These are phyloP conservation scores for Saprolegnia parasitica DNA, from an alignment of 352 stramenopile genomes.

Conservation along the genomic window DNA sequence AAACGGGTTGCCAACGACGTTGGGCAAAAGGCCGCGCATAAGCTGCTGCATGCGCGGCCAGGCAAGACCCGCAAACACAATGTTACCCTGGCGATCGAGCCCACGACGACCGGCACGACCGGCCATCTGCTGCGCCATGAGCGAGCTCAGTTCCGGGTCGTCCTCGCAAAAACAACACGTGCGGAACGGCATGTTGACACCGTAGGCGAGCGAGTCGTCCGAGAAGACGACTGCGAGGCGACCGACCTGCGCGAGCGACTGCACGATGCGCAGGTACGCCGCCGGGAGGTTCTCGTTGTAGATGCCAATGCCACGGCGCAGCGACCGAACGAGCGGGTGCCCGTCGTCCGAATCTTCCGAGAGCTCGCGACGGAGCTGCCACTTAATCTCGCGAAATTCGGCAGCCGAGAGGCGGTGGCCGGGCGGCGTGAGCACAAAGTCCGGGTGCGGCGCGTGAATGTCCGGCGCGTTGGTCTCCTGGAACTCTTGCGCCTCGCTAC, in stretches of 20 bases:
- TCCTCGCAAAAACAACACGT: slow-evolving; percentile 98
- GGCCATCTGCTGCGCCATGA: slow-evolving; percentile 99
- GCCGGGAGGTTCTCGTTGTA: slow-evolving; percentile 98
- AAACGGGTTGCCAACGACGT: slow-evolving; percentile 89
- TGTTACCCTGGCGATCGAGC: slow-evolving; percentile 96
- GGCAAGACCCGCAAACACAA: slow-evolving; percentile 94
- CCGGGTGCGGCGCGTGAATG: slow-evolving; percentile 96
- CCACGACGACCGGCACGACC: slow-evolving; percentile 96
- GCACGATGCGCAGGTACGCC: slow-evolving; percentile 94
- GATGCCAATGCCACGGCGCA: slow-evolving; percentile 96
- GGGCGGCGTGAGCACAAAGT: slow-evolving; percentile 94
- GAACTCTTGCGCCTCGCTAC: slow-evolving; percentile 64
- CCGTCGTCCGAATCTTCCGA: slow-evolving; percentile 79
- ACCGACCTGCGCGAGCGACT: slow-evolving; percentile 95
- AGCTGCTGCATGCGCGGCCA: slow-evolving; percentile 95
- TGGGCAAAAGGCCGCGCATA: slow-evolving; percentile 93
- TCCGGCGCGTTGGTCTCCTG: slow-evolving; percentile 83
- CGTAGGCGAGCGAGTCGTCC: slow-evolving; percentile 96
- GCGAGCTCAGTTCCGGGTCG: slow-evolving; percentile 92
- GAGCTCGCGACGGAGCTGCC: slow-evolving; percentile 74
- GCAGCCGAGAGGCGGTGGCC: slow-evolving; percentile 92
- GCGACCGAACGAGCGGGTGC: slow-evolving; percentile 74
- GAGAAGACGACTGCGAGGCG: slow-evolving; percentile 97
- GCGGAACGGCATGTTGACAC: slow-evolving; percentile 99
- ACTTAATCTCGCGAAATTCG: slow-evolving; percentile 88